Base-by-base conservation (phyloP, 176 grass and related monocot genomes). In the Guadua angustifolia region DNA sequence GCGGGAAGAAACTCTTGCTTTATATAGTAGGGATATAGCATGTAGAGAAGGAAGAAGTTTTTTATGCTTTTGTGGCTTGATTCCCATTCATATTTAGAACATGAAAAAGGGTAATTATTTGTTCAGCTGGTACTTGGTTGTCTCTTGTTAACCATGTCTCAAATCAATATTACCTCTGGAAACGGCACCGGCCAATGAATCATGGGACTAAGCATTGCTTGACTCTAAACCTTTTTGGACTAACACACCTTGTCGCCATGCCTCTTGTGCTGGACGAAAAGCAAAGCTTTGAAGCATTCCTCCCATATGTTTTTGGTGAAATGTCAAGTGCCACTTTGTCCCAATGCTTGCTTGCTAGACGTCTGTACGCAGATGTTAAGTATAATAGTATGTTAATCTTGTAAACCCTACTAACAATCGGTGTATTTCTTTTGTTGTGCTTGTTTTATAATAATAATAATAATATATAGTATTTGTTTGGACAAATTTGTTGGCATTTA, bases 231-330 rank as follows among this genome's bases (percentile, higher is more conserved):
- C 18, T 21, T 86, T 85, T 89, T 82, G 83, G 72, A 86, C 46
- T 77, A 82, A 56, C 40, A 77, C 83, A 77, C 2, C 66, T 82
- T 90, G 83, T 66, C 83, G 0, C 7, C 83, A 46, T 86, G 88
- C 46, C 46, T 71, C 78, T 40, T 82, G 88, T 86, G 83, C 47
- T 56, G 39, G 69, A 78, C 77, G 46, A 53, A 82, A 84, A 77
- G 47, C 57, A 78, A 78, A 42, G 0, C 0, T 79, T 68, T 83
- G 84, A 86, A 79, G 66, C 16, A 22, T 79, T 86, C 74, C 56
- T 59, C 72, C 24, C 50, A 52, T 43, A 86, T 59, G 17, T 78
- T 75, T 42, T 57, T 45, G 57, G 57, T 64, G 73, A 86, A 66
- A 78, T 86, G 58, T 82, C 79, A 78, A 86, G 73, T 19, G 43